Conservation (phyloP, 139 green algal species). For the Prasinococcaceae sp. region DNA sequence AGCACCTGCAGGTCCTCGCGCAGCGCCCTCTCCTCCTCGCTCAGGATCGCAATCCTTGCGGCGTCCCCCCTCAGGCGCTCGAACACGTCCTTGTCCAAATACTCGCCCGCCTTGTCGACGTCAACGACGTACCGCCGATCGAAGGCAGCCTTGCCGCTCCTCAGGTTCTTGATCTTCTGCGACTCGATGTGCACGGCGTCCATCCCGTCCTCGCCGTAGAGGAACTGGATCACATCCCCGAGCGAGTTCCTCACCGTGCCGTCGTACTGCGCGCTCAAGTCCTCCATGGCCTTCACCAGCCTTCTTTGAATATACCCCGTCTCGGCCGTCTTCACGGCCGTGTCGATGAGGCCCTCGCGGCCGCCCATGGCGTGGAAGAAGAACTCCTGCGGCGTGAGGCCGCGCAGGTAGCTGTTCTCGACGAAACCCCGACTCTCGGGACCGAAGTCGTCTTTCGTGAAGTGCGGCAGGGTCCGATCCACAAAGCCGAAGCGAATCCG, state of each 20-base stretch:
- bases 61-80: constrained; percentile 28
- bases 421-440: constrained; percentile 93
- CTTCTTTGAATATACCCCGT: constrained; percentile 66
- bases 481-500: constrained; percentile 95
- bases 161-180: constrained; percentile 69
- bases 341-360: constrained; percentile 97
- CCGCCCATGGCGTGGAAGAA: constrained; percentile 99
- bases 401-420: constrained; percentile 91
- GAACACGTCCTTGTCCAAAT: constrained; percentile 35
- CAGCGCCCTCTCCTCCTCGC: constrained; percentile 23
- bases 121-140: constrained; percentile 31
- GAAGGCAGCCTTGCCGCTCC: constrained; percentile 41
- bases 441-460: constrained; percentile 91
- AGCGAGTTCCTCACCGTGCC: constrained; percentile 79
- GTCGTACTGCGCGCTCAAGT: constrained; percentile 91
- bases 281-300: constrained; percentile 97
- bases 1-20: constrained; percentile 57
- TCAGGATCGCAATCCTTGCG: constrained; percentile 5
- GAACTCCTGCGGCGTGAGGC: constrained; percentile 93
- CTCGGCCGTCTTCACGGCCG: constrained; percentile 88
- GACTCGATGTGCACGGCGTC: constrained; percentile 80
- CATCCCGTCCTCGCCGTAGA: constrained; percentile 99
- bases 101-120: constrained; percentile 43
- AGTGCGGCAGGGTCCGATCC: constrained; percentile 82
- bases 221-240: constrained; percentile 80